Conservation (phyloP, 306 rosid species). For the Psophocarpus tetragonolobus region DNA sequence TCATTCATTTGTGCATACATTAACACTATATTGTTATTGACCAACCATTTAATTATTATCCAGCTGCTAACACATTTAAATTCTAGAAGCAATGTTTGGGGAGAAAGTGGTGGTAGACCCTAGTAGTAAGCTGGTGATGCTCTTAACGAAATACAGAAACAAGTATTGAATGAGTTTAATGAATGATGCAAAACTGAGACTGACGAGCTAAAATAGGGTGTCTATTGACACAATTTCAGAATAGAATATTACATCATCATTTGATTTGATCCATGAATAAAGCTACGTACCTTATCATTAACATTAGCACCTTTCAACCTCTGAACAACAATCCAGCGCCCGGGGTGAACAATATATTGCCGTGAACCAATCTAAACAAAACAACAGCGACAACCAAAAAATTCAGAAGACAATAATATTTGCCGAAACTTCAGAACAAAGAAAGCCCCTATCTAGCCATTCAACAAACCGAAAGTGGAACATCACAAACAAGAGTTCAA, state of each 20-base stretch:
- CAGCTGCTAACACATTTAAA: neutral
- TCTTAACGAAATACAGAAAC: neutral
- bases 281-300: conserved; percentile 71
- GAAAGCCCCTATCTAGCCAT: neutral
- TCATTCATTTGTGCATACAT: neutral
- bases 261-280: neutral
- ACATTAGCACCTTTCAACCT: conserved; percentile 83
- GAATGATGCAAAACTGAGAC: neutral
- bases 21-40: neutral
- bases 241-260: neutral
- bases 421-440: neutral
- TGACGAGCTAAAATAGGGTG: neutral
- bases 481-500: neutral
- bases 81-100: neutral
- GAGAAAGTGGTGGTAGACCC: conserved; percentile 21
- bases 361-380: conserved; percentile 73
- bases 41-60: conserved; percentile 7
- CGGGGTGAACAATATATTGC: conserved; percentile 93
- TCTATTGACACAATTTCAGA: neutral
- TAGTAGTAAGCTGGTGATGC: neutral
- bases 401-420: conserved; percentile 19
- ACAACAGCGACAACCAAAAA: neutral
- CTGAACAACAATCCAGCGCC: conserved; percentile 76
- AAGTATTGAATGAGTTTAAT: neutral
- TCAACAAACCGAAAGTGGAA: neutral